Percentiles rank a stretch among this genome's conserved stretches.
These are phyloP conservation scores for Solanum microdontum DNA, from an alignment of 257 asterid genomes.

Conservation along the genomic window DNA sequence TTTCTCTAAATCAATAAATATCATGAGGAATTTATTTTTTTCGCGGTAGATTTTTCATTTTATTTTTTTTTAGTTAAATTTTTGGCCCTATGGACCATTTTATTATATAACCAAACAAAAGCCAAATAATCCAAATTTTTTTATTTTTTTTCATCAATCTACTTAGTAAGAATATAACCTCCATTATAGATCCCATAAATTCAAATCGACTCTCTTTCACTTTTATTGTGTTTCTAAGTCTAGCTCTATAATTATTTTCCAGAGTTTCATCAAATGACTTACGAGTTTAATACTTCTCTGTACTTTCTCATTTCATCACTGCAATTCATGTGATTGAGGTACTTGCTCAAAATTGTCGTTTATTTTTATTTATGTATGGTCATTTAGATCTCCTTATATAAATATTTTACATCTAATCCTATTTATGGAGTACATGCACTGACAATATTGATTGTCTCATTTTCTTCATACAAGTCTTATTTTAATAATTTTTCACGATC, in stretches of 20 bases:
- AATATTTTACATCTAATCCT: background rate
- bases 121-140: too few relatives aligned
- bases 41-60: background rate
- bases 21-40: background rate
- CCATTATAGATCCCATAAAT: background rate
- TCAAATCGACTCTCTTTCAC: background rate
- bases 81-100: too few relatives aligned
- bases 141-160: background rate
- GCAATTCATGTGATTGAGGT: background rate
- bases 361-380: background rate
- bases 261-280: background rate
- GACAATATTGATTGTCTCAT: background rate
- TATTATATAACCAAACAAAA: too few relatives aligned
- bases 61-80: too few relatives aligned
- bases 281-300: background rate
- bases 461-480: background rate
- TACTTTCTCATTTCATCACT: background rate
- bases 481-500: too few relatives aligned
- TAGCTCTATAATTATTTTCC: background rate
- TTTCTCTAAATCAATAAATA: background rate
- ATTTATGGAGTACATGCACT: background rate
- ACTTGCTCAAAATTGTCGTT: background rate
- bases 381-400: background rate
- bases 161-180: background rate
- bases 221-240: background rate